A percentile compares a stretch with the other conserved stretches of the same genome.
Conservation (phyloP, 2,329 filamentous ascomycete species). For the Sphaceloma murrayae region DNA sequence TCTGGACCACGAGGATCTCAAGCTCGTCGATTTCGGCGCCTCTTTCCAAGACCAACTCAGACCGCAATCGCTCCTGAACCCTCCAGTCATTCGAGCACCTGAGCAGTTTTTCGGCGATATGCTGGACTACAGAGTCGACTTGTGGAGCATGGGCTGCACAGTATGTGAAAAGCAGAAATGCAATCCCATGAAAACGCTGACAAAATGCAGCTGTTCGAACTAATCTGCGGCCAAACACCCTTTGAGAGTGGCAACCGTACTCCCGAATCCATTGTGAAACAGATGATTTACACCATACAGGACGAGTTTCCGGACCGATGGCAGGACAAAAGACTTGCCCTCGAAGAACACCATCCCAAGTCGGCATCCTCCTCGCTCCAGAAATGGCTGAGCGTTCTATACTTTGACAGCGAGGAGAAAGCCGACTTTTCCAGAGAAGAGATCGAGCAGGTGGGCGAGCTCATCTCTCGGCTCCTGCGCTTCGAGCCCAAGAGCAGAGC, state of each 20-base stretch:
- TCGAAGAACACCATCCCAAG: conserved; percentile 12
- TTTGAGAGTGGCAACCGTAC: conserved; percentile 33
- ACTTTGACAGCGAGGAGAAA: conserved; percentile 27
- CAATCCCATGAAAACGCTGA: neutral
- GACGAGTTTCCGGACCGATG: conserved; percentile 30
- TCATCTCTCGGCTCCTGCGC: conserved; percentile 1
- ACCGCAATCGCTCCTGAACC: conserved; percentile 29
- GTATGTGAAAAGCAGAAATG: conserved; percentile 21
- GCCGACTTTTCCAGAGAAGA: neutral
- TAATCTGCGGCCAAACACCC: conserved; percentile 32
- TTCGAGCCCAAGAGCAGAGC: conserved; percentile 6
- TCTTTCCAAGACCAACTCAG: conserved; percentile 25
- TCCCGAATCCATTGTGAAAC: conserved; percentile 26
- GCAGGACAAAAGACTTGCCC: conserved; percentile 19
- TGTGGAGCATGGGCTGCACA: conserved; percentile 34
- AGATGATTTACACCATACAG: conserved; percentile 30
- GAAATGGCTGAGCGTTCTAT: conserved; percentile 32
- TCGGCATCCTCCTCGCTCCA: conserved; percentile 24
- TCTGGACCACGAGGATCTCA: conserved; percentile 19
- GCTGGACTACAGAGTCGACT: conserved; percentile 31
- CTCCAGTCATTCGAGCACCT: conserved; percentile 30
- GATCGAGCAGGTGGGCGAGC: neutral
- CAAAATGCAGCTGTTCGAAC: conserved; percentile 28
- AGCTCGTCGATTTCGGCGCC: conserved; percentile 34
- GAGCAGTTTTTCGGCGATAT: conserved; percentile 33